phyloP scores from a whole-genome alignment of 495 filamentous ascomycete genomes.

The Trichoderma asperelloides region DNA sequence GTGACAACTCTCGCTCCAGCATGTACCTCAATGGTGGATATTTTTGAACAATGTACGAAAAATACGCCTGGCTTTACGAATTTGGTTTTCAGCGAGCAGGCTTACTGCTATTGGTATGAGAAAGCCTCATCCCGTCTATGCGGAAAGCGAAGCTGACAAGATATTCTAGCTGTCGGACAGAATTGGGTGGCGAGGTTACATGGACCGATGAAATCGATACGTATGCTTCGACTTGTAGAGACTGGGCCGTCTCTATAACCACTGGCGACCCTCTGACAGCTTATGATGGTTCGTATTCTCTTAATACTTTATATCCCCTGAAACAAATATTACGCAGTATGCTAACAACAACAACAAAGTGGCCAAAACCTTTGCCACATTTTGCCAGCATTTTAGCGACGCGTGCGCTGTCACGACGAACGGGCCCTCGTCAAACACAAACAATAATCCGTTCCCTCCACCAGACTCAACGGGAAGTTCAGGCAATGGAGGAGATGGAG shows the following conservation, averaged over 20 bases:
- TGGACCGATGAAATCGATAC: background rate
- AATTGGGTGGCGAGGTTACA: background rate
- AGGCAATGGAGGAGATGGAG: background rate
- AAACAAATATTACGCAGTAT: background rate
- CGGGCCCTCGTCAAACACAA: background rate
- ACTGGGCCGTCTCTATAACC: background rate
- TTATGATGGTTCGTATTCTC: background rate
- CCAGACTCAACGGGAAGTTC: background rate
- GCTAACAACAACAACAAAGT: background rate
- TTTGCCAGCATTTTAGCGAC: background rate
- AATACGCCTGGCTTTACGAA: background rate
- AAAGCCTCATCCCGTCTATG: background rate
- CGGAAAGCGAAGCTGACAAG: background rate
- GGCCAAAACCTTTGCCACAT: background rate
- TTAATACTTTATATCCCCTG: background rate
- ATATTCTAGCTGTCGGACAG: background rate
- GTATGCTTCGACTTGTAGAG: background rate
- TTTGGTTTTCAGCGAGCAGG: background rate
- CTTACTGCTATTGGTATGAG: constrained; percentile 4
- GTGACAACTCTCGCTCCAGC: background rate
- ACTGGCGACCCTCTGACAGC: background rate
- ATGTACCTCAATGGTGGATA: background rate
- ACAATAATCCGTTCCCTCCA: background rate
- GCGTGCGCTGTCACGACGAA: background rate
- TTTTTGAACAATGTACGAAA: background rate